Evolutionary conservation across 2,329 filamentous ascomycete species (phyloP).

Genomic region (Pseudogymnoascus sp.): DNA sequence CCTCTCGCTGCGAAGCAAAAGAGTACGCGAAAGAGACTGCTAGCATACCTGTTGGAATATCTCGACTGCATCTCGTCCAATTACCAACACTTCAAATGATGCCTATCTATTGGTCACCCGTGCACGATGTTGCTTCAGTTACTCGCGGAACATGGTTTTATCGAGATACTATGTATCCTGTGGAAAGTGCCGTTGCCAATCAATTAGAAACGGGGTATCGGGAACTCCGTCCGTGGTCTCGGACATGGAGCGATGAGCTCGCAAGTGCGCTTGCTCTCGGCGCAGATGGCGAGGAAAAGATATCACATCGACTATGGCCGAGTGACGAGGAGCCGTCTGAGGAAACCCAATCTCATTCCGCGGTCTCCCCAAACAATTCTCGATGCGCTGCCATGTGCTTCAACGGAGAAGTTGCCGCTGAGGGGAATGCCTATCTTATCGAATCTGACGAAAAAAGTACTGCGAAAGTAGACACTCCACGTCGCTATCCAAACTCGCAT

Average conservation of each 20-base stretch:
- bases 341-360: constrained; percentile 22
- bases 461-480: constrained; percentile 23
- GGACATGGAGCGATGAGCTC: constrained; percentile 89
- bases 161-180: constrained; percentile 84
- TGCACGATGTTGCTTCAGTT: constrained; percentile 80
- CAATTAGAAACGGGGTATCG: constrained; percentile 86
- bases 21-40: constrained; percentile 25
- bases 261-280: constrained; percentile 87
- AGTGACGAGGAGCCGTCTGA: constrained; percentile 38
- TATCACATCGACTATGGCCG: constrained; percentile 74
- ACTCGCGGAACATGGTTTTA: constrained; percentile 95
- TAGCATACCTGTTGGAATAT: constrained; percentile 78
- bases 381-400: constrained; percentile 56
- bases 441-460: constrained; percentile 13
- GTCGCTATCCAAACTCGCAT: constrained; percentile 65
- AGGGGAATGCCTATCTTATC: constrained; percentile 38
- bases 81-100: constrained; percentile 81
- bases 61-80: constrained; percentile 81
- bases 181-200: constrained; percentile 80
- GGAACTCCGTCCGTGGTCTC: constrained; percentile 78
- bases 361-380: constrained; percentile 38
- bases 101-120: constrained; percentile 94
- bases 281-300: constrained; percentile 82
- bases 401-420: constrained; percentile 49
- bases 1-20: constrained; percentile 23